These are phyloP conservation scores for Cucurbita pepo DNA, from an alignment of 306 rosid genomes.

Conservation along the genomic window DNA sequence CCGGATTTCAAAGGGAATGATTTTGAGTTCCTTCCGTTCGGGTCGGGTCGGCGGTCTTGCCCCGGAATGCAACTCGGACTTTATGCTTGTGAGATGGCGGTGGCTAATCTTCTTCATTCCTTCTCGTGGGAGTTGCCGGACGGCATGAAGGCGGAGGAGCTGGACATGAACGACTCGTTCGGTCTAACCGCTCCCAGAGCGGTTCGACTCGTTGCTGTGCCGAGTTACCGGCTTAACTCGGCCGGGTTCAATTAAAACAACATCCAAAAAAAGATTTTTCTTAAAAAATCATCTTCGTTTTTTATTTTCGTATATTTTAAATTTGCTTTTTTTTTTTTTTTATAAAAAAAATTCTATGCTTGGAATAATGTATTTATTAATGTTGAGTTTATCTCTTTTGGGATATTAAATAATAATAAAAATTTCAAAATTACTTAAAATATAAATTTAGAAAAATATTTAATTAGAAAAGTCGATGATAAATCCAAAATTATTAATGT, in stretches of 20 bases:
- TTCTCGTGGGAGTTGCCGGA: constrained; percentile 36
- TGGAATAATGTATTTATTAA: too few species aligned
- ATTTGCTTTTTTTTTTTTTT: too few species aligned
- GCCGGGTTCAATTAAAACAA: not conserved
- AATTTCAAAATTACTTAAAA: too few species aligned
- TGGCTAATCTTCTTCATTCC: constrained; percentile 34
- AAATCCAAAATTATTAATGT: too few species aligned
- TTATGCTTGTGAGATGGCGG: constrained; percentile 28
- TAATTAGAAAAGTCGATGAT: too few species aligned
- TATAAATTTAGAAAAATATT: too few species aligned
- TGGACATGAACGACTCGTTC: constrained; percentile 39
- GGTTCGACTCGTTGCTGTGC: constrained; percentile 32
- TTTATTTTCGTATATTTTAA: too few species aligned
- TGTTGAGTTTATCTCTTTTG: too few species aligned
- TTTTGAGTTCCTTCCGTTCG: constrained; percentile 42
- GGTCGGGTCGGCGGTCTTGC: constrained; percentile 45
- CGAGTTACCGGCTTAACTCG: constrained; percentile 19
- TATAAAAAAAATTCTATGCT: too few species aligned
- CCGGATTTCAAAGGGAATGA: constrained; percentile 35
- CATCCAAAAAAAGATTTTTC: too few species aligned
- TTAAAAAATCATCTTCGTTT: too few species aligned
- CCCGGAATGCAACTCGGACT: constrained; percentile 45
- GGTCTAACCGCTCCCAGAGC: constrained; percentile 48
- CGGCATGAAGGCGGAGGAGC: constrained; percentile 28
- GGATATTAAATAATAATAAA: too few species aligned